These are phyloP conservation scores for Obelidium mucronatum DNA, from an alignment of 192 early-diverging fungal genomes.

Conservation along the genomic window DNA sequence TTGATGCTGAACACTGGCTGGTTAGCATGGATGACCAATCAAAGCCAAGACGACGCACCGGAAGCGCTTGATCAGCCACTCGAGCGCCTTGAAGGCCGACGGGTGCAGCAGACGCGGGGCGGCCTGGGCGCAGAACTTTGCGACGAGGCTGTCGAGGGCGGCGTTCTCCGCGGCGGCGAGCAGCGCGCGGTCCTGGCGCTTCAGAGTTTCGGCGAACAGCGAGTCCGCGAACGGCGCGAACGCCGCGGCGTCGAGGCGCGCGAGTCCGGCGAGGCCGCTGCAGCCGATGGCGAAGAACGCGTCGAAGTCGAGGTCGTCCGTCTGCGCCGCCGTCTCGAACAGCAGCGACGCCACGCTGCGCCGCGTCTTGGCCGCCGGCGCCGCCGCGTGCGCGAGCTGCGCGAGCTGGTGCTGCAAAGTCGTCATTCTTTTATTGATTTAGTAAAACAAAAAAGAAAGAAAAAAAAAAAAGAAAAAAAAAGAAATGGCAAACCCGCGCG, in stretches of 20 bases:
- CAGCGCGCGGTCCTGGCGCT: slow-evolving; percentile 78
- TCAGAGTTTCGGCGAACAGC: slow-evolving; percentile 81
- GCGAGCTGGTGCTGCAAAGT: slow-evolving; percentile 78
- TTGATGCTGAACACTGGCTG: slow-evolving; percentile 76
- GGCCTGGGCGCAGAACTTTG: slow-evolving; percentile 73
- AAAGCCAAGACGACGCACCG: too few species aligned
- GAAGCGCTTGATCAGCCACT: slow-evolving; percentile 93
- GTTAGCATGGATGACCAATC: too few species aligned
- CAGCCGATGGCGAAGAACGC: slow-evolving; percentile 85
- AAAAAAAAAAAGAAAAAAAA: background rate
- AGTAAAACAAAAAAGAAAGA: slow-evolving; percentile 56
- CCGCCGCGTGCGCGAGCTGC: background rate
- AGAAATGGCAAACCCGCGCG: slow-evolving; percentile 48
- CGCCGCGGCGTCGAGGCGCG: slow-evolving; percentile 54
- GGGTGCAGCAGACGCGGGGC: slow-evolving; percentile 85
- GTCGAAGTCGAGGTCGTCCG: slow-evolving; percentile 88
- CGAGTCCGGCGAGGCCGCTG: slow-evolving; percentile 80
- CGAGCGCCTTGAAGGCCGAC: slow-evolving; percentile 84
- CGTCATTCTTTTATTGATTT: slow-evolving; percentile 86
- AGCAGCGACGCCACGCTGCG: slow-evolving; percentile 6
- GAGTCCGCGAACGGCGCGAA: slow-evolving; percentile 74
- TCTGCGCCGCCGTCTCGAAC: slow-evolving; percentile 65
- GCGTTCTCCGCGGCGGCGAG: slow-evolving; percentile 82
- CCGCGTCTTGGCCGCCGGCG: background rate
- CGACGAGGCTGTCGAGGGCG: slow-evolving; percentile 78